A percentile compares a stretch with the other conserved stretches of the same genome.
Conservation (phyloP, 2,329 filamentous ascomycete genomes). For the Penicillium griseofulvum region DNA sequence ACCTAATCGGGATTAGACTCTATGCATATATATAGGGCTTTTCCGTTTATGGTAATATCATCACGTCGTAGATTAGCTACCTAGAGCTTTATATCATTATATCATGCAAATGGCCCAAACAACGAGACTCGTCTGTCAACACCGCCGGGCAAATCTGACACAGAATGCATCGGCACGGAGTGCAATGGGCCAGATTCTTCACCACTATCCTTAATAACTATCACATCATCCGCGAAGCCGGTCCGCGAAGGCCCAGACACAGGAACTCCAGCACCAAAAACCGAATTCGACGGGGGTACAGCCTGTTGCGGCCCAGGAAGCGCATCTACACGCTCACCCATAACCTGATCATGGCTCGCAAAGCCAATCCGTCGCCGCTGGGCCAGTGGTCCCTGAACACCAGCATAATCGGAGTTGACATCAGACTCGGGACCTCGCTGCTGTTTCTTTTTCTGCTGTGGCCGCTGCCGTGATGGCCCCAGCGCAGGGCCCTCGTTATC, state of each 20-base stretch:
- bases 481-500: slow-evolving; percentile 22
- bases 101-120: slow-evolving; percentile 2
- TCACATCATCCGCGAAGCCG: not conserved
- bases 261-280: not conserved
- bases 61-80: no score
- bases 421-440: not conserved
- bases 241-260: not conserved
- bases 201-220: not conserved
- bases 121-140: not conserved
- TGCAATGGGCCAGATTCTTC: not conserved
- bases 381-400: not conserved
- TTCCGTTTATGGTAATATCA: no score
- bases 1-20: not conserved
- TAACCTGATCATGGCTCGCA: not conserved
- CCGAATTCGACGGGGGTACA: not conserved
- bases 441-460: not conserved
- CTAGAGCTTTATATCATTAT: no score
- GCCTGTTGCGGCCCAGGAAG: not conserved
- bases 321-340: not conserved
- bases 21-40: no score
- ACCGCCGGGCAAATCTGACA: not conserved
- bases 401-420: not conserved
- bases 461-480: not conserved
- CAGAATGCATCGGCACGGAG: not conserved
- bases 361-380: slow-evolving; percentile 12